Conservation (phyloP, 176 grass and related monocot species). For the Triticum aestivum region IWGSC_CS_RefSeq_v2.1 NC_057814.1:461093493-461093992, state of each 20-base stretch:
- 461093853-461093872: conserved; percentile 59
- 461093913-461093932: conserved; percentile 91
- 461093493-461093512: conserved; percentile 1
- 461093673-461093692: conserved; percentile 41
- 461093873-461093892: conserved; percentile 59
- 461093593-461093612: conserved; percentile 32
- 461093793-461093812: conserved; percentile 49
- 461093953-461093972: background rate
- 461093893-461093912: conserved; percentile 61
- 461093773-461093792: conserved; percentile 47
- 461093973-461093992: conserved; percentile 1
- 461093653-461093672: conserved; percentile 45
- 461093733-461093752: conserved; percentile 37
- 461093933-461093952: conserved; percentile 48
- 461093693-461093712: conserved; percentile 46
- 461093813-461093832: conserved; percentile 71
- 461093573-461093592: conserved; percentile 20
- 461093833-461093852: conserved; percentile 71
- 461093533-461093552: conserved; percentile 42
- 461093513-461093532: conserved; percentile 33
- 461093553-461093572: conserved; percentile 59
- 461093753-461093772: conserved; percentile 36
- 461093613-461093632: conserved; percentile 40
- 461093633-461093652: conserved; percentile 45
- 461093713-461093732: conserved; percentile 68